Conservation (phyloP, 2,329 filamentous ascomycete species). For the Aspergillus piperis region DNA sequence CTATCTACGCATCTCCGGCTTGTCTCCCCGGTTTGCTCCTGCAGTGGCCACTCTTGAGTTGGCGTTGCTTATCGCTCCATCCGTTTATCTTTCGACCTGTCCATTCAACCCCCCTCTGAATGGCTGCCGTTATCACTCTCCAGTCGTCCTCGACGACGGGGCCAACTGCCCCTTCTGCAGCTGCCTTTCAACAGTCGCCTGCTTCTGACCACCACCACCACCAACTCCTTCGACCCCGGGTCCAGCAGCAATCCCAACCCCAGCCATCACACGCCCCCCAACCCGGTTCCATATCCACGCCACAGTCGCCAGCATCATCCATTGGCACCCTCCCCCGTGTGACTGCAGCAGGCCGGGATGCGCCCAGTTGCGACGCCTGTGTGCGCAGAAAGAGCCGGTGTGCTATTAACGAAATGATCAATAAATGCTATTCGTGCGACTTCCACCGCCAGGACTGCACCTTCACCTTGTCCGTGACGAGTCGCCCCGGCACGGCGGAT, state of each 20-base stretch:
- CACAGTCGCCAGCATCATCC: slow-evolving; percentile 20
- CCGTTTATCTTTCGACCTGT: slow-evolving; percentile 4
- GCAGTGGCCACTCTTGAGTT: slow-evolving; percentile 1
- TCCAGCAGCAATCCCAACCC: slow-evolving; percentile 25
- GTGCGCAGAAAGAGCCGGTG: slow-evolving; percentile 45
- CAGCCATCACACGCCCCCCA: slow-evolving; percentile 28
- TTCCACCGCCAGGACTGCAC: slow-evolving; percentile 49
- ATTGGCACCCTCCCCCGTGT: slow-evolving; percentile 30
- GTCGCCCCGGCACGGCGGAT: slow-evolving; percentile 23
- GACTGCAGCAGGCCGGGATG: slow-evolving; percentile 36
- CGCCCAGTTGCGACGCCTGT: slow-evolving; percentile 46
- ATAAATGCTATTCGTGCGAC: slow-evolving; percentile 48
- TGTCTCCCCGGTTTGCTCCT: not conserved
- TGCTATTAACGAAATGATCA: slow-evolving; percentile 47
- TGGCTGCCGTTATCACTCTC: slow-evolving; percentile 45
- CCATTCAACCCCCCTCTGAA: slow-evolving; percentile 22
- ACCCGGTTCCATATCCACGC: slow-evolving; percentile 22
- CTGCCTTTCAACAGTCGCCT: slow-evolving; percentile 29
- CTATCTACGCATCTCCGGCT: not conserved
- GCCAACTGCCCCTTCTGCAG: slow-evolving; percentile 21
- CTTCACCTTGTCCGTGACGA: slow-evolving; percentile 34
- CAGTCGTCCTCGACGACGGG: slow-evolving; percentile 40
- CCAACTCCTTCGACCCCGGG: slow-evolving; percentile 28
- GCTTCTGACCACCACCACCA: slow-evolving; percentile 22
- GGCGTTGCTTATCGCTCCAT: slow-evolving; percentile 1